Evolutionary conservation across 1,284 basidiomycete genomes (phyloP).

Genomic region (Leucoagaricus sp.): DNA sequence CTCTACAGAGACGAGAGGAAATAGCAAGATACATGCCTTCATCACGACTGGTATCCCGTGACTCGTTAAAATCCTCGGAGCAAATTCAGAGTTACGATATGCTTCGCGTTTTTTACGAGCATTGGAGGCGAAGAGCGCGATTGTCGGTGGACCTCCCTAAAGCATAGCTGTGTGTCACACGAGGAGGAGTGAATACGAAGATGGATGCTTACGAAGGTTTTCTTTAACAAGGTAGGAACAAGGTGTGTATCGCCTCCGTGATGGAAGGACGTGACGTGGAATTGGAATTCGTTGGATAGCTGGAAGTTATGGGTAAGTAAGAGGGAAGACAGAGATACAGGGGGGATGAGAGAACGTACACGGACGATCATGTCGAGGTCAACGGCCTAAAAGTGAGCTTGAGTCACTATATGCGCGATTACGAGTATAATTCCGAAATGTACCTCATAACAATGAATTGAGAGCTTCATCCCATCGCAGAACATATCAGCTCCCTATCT

Average conservation of each 20-base stretch:
- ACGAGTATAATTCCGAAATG: slow-evolving; percentile 60
- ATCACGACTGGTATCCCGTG: too few relatives aligned
- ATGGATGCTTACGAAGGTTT: too few relatives aligned
- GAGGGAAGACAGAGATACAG: too few relatives aligned
- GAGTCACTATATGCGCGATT: slow-evolving; percentile 25
- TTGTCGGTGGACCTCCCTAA: slow-evolving; percentile 44
- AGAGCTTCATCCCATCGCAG: slow-evolving; percentile 40
- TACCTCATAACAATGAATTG: slow-evolving; percentile 38
- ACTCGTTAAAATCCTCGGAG: slow-evolving; percentile 64
- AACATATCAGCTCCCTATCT: too few relatives aligned
- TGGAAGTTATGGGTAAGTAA: slow-evolving; percentile 28
- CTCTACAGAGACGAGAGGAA: not conserved
- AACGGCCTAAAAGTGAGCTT: too few relatives aligned
- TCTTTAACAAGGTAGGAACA: slow-evolving; percentile 59
- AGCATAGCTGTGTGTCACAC: too few relatives aligned
- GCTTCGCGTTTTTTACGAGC: slow-evolving; percentile 67
- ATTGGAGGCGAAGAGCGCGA: slow-evolving; percentile 59
- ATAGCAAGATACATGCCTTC: slow-evolving; percentile 40
- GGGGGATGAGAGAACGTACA: too few relatives aligned
- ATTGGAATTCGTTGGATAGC: slow-evolving; percentile 68
- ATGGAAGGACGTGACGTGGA: slow-evolving; percentile 62
- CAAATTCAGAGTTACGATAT: slow-evolving; percentile 72
- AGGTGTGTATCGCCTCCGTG: slow-evolving; percentile 68
- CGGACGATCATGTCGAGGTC: too few relatives aligned
- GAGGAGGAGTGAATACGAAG: slow-evolving; percentile 35